Evolutionary conservation across 805 yeast species (phyloP).

Genomic region (Saccharomyces eubayanus): DNA sequence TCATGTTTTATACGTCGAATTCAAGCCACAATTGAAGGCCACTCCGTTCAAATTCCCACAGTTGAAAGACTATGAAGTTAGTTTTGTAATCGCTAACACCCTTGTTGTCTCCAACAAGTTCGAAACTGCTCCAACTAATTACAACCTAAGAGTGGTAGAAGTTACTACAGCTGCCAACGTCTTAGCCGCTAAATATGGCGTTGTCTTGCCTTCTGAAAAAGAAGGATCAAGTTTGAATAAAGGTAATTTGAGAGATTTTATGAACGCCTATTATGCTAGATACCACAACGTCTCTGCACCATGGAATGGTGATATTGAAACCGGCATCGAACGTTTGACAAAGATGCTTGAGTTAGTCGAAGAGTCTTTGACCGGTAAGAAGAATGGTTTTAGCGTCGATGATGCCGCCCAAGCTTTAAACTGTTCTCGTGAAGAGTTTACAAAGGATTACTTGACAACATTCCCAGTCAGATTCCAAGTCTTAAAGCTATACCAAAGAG

Average conservation of each 20-base stretch:
- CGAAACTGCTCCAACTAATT: constrained; percentile 61
- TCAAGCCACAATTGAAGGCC: constrained; percentile 50
- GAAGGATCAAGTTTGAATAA: constrained; percentile 25
- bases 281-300: constrained; percentile 18
- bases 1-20: constrained; percentile 53
- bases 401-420: constrained; percentile 41
- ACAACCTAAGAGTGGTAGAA: constrained; percentile 65
- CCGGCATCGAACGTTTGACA: constrained; percentile 35
- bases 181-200: constrained; percentile 41
- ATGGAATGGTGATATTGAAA: constrained; percentile 43
- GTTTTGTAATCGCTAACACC: constrained; percentile 56
- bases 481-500: constrained; percentile 49
- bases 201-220: constrained; percentile 23
- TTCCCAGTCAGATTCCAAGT: constrained; percentile 50
- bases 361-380: constrained; percentile 31
- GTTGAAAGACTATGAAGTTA: constrained; percentile 36
- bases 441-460: constrained; percentile 38
- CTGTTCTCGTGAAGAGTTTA: constrained; percentile 36
- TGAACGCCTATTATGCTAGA: constrained; percentile 40
- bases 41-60: constrained; percentile 47
- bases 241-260: constrained; percentile 58
- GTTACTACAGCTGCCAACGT: constrained; percentile 56
- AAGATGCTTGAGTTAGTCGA: constrained; percentile 40
- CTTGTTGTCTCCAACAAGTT: constrained; percentile 56
- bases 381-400: constrained; percentile 42